Evolutionary conservation across 768 basidiomycete genomes (phyloP).

Genomic region (Panellus pusillus): DNA sequence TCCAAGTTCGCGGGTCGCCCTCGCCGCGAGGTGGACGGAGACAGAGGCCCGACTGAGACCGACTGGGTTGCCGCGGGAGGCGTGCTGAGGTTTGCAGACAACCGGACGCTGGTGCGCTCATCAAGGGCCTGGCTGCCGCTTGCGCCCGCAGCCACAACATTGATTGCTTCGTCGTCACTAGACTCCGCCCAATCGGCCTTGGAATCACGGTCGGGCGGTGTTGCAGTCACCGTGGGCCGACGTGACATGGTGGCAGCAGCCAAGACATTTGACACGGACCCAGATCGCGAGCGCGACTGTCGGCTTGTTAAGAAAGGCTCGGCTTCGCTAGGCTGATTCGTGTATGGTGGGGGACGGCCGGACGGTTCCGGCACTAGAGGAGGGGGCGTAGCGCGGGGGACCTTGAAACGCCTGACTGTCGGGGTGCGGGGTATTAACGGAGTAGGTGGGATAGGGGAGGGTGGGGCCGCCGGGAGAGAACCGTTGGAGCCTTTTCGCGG

Average conservation of each 20-base stretch:
- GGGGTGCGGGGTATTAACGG: conserved; percentile 24
- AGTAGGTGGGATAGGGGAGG: conserved; percentile 29
- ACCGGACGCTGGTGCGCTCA: conserved; percentile 72
- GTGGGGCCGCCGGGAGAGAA: conserved; percentile 29
- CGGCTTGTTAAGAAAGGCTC: conserved; percentile 37
- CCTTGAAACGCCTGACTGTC: conserved; percentile 32
- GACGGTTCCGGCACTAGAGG: conserved; percentile 33
- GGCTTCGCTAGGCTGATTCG: conserved; percentile 28
- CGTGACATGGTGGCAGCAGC: conserved; percentile 44
- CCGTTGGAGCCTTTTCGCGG: conserved; percentile 43
- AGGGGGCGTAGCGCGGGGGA: conserved; percentile 25
- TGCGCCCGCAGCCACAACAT: conserved; percentile 76
- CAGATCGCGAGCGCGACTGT: conserved; percentile 47
- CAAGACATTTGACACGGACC: conserved; percentile 62
- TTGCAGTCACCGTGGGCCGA: conserved; percentile 30
- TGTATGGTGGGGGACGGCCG: conserved; percentile 73
- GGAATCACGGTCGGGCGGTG: conserved; percentile 40
- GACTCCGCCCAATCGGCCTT: conserved; percentile 76
- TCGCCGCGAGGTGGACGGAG: conserved; percentile 38
- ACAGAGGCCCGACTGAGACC: conserved; percentile 26
- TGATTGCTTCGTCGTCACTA: conserved; percentile 87
- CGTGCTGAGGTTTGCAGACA: conserved; percentile 32
- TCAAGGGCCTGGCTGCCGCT: conserved; percentile 82
- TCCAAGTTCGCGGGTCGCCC: conserved; percentile 71
- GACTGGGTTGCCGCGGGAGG: conserved; percentile 28